Conservation (phyloP, 768 basidiomycete genomes). For the Kwoniella sp. region DNA sequence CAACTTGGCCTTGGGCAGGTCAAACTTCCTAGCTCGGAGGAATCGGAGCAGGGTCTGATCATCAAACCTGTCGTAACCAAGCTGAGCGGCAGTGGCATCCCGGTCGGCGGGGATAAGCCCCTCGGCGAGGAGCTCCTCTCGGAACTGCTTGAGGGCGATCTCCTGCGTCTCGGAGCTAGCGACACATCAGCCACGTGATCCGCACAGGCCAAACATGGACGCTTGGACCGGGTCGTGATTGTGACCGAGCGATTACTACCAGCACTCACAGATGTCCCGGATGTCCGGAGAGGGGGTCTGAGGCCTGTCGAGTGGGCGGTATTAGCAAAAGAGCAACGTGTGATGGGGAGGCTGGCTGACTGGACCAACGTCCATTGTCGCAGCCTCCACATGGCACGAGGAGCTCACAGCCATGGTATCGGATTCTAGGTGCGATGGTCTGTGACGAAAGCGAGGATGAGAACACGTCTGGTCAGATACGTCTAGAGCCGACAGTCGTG, state of each 20-base stretch:
- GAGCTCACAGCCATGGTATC: slow-evolving; percentile 12
- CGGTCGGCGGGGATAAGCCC: slow-evolving; percentile 41
- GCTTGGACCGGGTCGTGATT: background rate
- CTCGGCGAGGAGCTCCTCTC: slow-evolving; percentile 57
- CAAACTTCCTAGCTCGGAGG: slow-evolving; percentile 88
- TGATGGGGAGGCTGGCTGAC: background rate
- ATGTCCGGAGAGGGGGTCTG: slow-evolving; percentile 63
- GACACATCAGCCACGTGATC: no score
- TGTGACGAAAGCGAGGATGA: background rate
- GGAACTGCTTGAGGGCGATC: slow-evolving; percentile 65
- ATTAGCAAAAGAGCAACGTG: background rate
- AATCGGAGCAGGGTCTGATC: slow-evolving; percentile 59
- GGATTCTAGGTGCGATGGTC: background rate
- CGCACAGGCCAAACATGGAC: background rate
- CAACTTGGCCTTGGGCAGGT: slow-evolving; percentile 69
- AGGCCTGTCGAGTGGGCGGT: slow-evolving; percentile 13
- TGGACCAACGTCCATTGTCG: no score
- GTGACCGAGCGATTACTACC: background rate
- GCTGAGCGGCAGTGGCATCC: slow-evolving; percentile 17
- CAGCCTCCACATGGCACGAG: no score
- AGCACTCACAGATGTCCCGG: slow-evolving; percentile 66
- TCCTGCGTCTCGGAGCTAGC: slow-evolving; percentile 54
- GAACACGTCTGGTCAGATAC: no score
- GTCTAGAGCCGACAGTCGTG: no score
- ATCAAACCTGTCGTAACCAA: slow-evolving; percentile 49